Base-by-base conservation (phyloP, 2,329 filamentous ascomycete species). In the Aureobasidium pullulans region DNA sequence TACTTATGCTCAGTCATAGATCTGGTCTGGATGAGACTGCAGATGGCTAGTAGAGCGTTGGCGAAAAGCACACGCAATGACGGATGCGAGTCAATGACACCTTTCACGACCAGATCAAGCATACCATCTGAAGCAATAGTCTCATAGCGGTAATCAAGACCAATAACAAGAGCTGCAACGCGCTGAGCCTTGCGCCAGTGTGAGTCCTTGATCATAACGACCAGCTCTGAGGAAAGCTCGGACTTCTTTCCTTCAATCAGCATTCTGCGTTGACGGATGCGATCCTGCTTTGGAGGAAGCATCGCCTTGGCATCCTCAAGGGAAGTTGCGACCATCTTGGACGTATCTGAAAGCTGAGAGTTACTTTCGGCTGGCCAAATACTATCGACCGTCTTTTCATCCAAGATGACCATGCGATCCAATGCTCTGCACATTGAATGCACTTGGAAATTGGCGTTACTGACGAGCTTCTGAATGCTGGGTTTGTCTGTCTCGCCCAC, bases 141-240 rank as follows among this genome's bases (percentile, higher is more conserved):
- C 64, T 96, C 88, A 67, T 97, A 96, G n/a, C 94, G 86, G 63
- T 96, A 83, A 60, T 90, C 93, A 63, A 96, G 81, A 62, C 94
- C 96, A 60, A 93, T 85, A 4, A 96, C 89, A 70, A 99, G 94
- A 37, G 95, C 88, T 9, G 89, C 89, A 60, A 92, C 96, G 31
- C 93, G 83, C 53, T 86, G 90, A 6, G 93, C 93, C 66, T 96
- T 92, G 77, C 96, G 97, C 94, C 94, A 99, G 70, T 99, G 95
- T 0, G 91, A 90, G 3, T 83, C 83, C 66, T 84, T 86, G 1
- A 90, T 89, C 61, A 87, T 77, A 61, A 88, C 83, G 4, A 92
- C 87, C 34, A 99, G 79, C 70, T 97, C 91, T 58, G 90, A 77
- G 0, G 92, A 89, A 29, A 99, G 76, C 3, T 84, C 82, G 0